phyloP scores from a whole-genome alignment of 163 green algal genomes.

The Trebouxiophyceae sp. region DNA sequence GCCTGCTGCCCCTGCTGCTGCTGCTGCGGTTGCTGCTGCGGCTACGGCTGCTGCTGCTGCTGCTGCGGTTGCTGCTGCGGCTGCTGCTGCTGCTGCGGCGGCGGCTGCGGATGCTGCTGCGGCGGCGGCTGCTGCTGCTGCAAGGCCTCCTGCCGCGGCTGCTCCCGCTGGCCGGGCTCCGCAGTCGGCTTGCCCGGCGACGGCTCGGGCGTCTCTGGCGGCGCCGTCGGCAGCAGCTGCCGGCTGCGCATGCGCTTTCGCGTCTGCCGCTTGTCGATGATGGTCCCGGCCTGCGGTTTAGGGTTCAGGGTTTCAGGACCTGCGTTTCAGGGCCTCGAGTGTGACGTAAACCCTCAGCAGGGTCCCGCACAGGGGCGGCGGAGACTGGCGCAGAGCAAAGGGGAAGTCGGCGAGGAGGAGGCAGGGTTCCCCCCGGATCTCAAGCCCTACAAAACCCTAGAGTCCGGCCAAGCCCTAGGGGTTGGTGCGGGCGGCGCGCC shows the following conservation, averaged over 20 bases:
- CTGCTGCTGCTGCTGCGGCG: too few relatives aligned
- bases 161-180: too few relatives aligned
- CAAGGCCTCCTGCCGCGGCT: too few relatives aligned
- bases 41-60: too few relatives aligned
- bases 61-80: too few relatives aligned
- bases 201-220: too few relatives aligned
- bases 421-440: neutral
- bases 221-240: too few relatives aligned
- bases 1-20: too few relatives aligned
- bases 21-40: too few relatives aligned
- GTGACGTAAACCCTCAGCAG: neutral
- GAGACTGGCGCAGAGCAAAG: neutral
- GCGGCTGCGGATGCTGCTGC: too few relatives aligned
- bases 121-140: too few relatives aligned
- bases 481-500: conserved; percentile 3
- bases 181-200: too few relatives aligned
- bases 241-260: neutral
- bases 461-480: neutral
- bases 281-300: neutral
- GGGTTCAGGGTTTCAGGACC: neutral
- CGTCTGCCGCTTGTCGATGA: neutral
- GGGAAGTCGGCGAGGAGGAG: neutral
- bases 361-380: neutral
- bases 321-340: neutral
- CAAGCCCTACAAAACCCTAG: neutral